A percentile compares a stretch with the other conserved stretches of the same genome.
phyloP scores from a whole-genome alignment of 1,139 yeast genomes.

The Lodderomyces parapsilosis region DNA sequence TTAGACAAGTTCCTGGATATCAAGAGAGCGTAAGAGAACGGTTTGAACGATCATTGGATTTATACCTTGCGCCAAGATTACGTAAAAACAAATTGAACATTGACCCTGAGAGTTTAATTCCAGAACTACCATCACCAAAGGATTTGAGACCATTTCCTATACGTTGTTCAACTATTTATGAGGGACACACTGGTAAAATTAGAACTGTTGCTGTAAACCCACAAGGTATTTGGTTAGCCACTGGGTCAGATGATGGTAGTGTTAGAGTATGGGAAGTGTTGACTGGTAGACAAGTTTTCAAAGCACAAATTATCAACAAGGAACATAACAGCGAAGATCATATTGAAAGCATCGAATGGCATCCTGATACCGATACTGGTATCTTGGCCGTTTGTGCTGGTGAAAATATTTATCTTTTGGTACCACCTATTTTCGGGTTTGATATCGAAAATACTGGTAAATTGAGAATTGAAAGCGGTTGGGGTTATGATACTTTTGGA shows the following conservation, averaged over 20 bases:
- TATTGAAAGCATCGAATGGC: slow-evolving; percentile 86
- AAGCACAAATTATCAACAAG: slow-evolving; percentile 50
- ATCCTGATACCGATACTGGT: slow-evolving; percentile 73
- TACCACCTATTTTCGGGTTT: slow-evolving; percentile 89
- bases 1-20: slow-evolving; percentile 94
- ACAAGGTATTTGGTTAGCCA: slow-evolving; percentile 90
- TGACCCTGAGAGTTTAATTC: slow-evolving; percentile 94
- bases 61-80: slow-evolving; percentile 94
- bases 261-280: slow-evolving; percentile 95
- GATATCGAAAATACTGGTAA: slow-evolving; percentile 83
- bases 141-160: slow-evolving; percentile 98
- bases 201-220: slow-evolving; percentile 86
- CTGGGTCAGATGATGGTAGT: slow-evolving; percentile 96
- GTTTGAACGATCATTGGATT: slow-evolving; percentile 90
- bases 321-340: slow-evolving; percentile 65
- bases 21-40: slow-evolving; percentile 81
- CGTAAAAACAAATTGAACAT: slow-evolving; percentile 88
- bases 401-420: slow-evolving; percentile 70
- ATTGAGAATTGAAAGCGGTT: slow-evolving; percentile 81
- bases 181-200: slow-evolving; percentile 81
- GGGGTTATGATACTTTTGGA: slow-evolving; percentile 84
- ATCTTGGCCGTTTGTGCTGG: slow-evolving; percentile 84
- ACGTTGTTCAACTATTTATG: slow-evolving; percentile 76
- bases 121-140: slow-evolving; percentile 95
- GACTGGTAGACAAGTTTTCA: slow-evolving; percentile 91